Conservation (phyloP, 2,329 filamentous ascomycete genomes). For the Pseudocercospora musae region DNA sequence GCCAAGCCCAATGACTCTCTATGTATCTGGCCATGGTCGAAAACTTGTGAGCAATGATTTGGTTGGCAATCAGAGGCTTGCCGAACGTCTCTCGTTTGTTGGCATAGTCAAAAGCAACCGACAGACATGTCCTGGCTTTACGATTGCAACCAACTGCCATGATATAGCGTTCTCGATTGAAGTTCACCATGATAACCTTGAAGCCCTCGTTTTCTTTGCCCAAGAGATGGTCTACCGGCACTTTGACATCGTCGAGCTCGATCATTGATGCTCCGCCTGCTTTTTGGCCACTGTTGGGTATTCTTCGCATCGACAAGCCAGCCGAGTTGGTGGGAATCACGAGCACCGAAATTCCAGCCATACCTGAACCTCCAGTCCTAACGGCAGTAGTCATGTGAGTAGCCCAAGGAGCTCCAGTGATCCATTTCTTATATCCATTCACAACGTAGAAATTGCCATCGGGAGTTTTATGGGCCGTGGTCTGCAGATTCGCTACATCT, state of each 20-base stretch:
- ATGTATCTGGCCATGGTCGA: conserved; percentile 32
- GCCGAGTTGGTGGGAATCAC: conserved; percentile 52
- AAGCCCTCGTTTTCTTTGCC: conserved; percentile 57
- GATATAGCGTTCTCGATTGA: conserved; percentile 59
- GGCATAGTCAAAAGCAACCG: conserved; percentile 32
- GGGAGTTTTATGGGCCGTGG: conserved; percentile 49
- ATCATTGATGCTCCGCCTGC: conserved; percentile 54
- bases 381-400: conserved; percentile 53
- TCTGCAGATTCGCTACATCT: conserved; percentile 62
- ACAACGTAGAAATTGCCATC: conserved; percentile 57
- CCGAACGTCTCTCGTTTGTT: conserved; percentile 36
- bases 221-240: conserved; percentile 53
- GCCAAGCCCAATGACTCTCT: conserved; percentile 33
- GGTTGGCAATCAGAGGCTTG: conserved; percentile 34
- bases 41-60: conserved; percentile 35
- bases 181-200: conserved; percentile 57
- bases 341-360: conserved; percentile 54
- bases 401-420: conserved; percentile 52
- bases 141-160: conserved; percentile 57
- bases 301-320: conserved; percentile 54
- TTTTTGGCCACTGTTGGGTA: conserved; percentile 65
- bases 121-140: conserved; percentile 45
- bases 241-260: conserved; percentile 54
- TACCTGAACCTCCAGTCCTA: conserved; percentile 55
- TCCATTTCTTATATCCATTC: conserved; percentile 60